These are phyloP conservation scores for Purpureocillium takamizusanense DNA, from an alignment of 2,329 filamentous ascomycete species.

Conservation along the genomic window DNA sequence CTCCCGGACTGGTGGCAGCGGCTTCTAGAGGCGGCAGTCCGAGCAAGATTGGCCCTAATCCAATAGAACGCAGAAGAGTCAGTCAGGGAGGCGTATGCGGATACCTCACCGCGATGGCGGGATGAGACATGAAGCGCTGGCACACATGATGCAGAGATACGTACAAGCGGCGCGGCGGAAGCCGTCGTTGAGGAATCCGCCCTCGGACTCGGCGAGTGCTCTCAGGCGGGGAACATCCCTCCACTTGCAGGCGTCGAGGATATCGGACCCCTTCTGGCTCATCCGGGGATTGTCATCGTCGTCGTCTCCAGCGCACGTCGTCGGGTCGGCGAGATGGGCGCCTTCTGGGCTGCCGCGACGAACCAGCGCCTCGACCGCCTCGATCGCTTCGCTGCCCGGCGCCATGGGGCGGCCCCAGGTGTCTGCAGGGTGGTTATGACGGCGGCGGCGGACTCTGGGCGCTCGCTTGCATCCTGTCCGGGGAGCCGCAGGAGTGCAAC, in stretches of 20 bases:
- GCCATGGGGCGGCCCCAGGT: constrained; percentile 8
- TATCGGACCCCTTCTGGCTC: constrained; percentile 27
- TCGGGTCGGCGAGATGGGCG: no score
- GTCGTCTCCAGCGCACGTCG: not conserved
- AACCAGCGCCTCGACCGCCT: constrained; percentile 5
- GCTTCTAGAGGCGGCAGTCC: constrained; percentile 19
- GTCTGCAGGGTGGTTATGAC: no score
- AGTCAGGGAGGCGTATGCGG: not conserved
- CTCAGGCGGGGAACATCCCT: constrained; percentile 48
- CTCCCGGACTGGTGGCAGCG: constrained; percentile 4
- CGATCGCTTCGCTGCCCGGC: constrained; percentile 2
- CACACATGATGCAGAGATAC: constrained; percentile 29
- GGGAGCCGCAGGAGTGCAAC: not conserved
- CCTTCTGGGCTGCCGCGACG: not conserved
- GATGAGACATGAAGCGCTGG: not conserved
- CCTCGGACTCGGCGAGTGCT: constrained; percentile 49
- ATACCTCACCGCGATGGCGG: constrained; percentile 2
- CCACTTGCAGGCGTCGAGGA: constrained; percentile 48
- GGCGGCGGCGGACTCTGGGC: not conserved
- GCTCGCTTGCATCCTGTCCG: not conserved
- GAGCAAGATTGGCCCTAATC: constrained; percentile 55
- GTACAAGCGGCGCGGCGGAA: constrained; percentile 70
- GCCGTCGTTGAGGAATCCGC: constrained; percentile 59
- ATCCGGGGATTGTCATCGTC: constrained; percentile 3
- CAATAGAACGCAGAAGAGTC: constrained; percentile 5